Percentiles rank a stretch among this genome's conserved stretches.
Evolutionary conservation across 306 rosid species (phyloP).

Genomic region (Gillenia trifoliata): DNA sequence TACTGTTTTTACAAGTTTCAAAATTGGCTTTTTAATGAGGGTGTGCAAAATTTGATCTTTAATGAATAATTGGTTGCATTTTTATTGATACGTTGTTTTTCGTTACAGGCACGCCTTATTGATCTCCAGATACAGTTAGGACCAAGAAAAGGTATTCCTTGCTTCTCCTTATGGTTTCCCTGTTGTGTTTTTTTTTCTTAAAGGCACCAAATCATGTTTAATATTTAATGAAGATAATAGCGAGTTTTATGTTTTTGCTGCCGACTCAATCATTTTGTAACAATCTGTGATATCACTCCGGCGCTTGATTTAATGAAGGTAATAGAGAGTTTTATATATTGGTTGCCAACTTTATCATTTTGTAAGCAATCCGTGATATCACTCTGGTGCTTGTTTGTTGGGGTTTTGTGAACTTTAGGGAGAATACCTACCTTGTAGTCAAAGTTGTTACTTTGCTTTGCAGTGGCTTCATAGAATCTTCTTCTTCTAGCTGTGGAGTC

Average conservation of each 20-base stretch:
- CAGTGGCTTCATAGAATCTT: too few relatives aligned
- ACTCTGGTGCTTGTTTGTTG: background rate
- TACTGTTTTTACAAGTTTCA: background rate
- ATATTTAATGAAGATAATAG: background rate
- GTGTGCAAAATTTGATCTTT: background rate
- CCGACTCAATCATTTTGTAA: background rate
- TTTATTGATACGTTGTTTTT: background rate
- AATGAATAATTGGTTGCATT: background rate
- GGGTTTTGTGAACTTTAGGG: background rate
- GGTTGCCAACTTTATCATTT: background rate
- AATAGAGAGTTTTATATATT: background rate
- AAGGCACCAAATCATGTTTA: background rate
- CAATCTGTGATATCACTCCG: background rate
- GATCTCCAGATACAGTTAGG: background rate
- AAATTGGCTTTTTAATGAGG: background rate
- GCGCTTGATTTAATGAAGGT: background rate
- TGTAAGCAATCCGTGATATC: background rate
- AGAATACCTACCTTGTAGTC: background rate
- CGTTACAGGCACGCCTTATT: background rate
- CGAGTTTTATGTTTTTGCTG: background rate
- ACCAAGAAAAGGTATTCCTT: slow-evolving; percentile 5
- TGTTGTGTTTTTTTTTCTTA: background rate
- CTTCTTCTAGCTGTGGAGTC: background rate
- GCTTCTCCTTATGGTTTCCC: background rate
- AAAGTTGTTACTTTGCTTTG: background rate